These are phyloP conservation scores for Entomophthora muscae DNA, from an alignment of 371 early-diverging fungal species.

Conservation along the genomic window DNA sequence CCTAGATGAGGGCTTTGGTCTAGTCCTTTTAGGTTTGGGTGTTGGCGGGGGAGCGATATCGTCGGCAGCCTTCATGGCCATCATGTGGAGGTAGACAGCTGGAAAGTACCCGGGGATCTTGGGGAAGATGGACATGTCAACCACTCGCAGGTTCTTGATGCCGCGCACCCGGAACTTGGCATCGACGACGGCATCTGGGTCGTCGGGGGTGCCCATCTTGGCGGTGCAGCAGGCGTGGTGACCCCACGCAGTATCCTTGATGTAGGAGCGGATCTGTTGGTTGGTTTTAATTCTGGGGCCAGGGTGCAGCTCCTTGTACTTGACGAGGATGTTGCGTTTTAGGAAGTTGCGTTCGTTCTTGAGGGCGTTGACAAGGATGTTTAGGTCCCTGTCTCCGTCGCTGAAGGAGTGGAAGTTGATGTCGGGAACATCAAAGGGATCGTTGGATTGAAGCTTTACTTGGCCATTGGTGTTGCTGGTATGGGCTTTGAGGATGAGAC, in stretches of 20 bases:
- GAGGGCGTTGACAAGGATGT: background rate
- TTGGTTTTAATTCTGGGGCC: background rate
- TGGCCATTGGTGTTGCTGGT: conserved; percentile 2
- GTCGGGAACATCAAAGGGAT: conserved; percentile 8
- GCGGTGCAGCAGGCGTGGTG: conserved; percentile 16
- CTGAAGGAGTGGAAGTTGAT: conserved; percentile 7
- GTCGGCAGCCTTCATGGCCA: conserved; percentile 15
- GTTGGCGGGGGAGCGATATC: background rate
- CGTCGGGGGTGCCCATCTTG: conserved; percentile 17
- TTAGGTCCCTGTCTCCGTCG: conserved; percentile 1
- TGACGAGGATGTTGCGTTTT: background rate
- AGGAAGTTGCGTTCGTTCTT: background rate
- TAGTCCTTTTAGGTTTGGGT: background rate
- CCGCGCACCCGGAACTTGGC: conserved; percentile 17
- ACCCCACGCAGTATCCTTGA: conserved; percentile 11
- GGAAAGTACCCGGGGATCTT: conserved; percentile 14
- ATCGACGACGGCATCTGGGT: conserved; percentile 19
- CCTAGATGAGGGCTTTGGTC: background rate
- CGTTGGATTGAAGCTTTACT: background rate
- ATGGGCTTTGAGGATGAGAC: conserved; percentile 7
- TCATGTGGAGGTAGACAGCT: conserved; percentile 13
- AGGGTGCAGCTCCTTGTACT: background rate
- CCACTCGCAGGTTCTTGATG: conserved; percentile 15
- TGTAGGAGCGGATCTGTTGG: background rate
- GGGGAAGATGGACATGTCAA: conserved; percentile 26